Evolutionary conservation across 2,329 filamentous ascomycete species (phyloP).

Genomic region (Alternaria metachromatica): DNA sequence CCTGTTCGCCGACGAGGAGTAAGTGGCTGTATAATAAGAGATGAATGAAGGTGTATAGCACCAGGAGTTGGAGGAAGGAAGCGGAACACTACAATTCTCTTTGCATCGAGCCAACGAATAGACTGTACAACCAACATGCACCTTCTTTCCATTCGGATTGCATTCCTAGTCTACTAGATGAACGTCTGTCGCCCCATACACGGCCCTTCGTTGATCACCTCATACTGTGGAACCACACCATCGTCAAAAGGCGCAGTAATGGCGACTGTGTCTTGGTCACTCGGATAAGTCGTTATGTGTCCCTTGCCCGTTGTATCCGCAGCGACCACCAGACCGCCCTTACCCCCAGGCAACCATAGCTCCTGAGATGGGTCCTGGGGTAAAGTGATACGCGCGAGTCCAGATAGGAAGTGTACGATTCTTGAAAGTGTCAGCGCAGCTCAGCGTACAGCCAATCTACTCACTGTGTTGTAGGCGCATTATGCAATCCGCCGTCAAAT

Average conservation of each 20-base stretch:
- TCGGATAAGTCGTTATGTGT: slow-evolving; percentile 42
- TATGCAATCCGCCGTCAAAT: slow-evolving; percentile 44
- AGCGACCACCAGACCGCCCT: slow-evolving; percentile 41
- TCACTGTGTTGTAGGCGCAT: slow-evolving; percentile 40
- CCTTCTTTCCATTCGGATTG: not conserved
- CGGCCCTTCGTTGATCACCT: slow-evolving; percentile 23
- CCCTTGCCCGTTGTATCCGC: slow-evolving; percentile 40
- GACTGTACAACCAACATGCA: slow-evolving; percentile 29
- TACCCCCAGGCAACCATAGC: slow-evolving; percentile 43
- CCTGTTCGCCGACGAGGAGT: slow-evolving; percentile 55
- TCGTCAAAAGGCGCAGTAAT: slow-evolving; percentile 37
- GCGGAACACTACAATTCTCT: slow-evolving; percentile 17
- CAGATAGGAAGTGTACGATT: slow-evolving; percentile 43
- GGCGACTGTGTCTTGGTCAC: slow-evolving; percentile 38
- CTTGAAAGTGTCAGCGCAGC: not conserved
- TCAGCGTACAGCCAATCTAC: not conserved
- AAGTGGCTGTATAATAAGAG: not conserved
- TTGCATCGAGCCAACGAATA: slow-evolving; percentile 24
- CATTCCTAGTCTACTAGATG: not conserved
- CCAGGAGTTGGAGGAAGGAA: slow-evolving; percentile 11
- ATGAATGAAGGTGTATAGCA: slow-evolving; percentile 4
- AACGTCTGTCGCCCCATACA: slow-evolving; percentile 16
- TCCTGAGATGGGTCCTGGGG: slow-evolving; percentile 30
- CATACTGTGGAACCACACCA: slow-evolving; percentile 29
- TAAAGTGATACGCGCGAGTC: slow-evolving; percentile 42